Base-by-base conservation (phyloP, 805 yeast genomes). In the Yarrowia hollandica region DNA sequence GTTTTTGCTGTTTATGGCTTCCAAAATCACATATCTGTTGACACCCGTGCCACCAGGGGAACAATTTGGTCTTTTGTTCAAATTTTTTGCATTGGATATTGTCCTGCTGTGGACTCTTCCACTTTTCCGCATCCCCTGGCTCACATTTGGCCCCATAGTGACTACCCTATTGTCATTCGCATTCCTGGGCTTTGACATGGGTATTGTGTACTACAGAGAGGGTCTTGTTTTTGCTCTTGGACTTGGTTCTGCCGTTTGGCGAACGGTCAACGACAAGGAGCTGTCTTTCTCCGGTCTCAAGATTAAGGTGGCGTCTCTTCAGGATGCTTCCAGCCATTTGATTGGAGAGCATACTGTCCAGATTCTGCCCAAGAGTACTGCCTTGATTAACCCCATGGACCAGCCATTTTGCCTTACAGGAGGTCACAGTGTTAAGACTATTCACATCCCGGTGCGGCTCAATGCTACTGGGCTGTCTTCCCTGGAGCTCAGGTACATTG, bases 301-400 rank as follows among this genome's bases (percentile, higher is more conserved):
- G 23, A 70, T 71, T 23, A 64, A 68, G 41, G 56, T 66, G 10
- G 59, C 70, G 38, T 68, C 72, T 15, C 66, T 71, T 35, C 68
- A 71, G 11, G 74, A 74, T 50, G 62, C 79, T 4, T 65, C 81
- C 8, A 54, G 62, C 2, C 95, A 90, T 70, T 86, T 91, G 69
- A 86, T 82, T 66, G 99, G 99, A 41, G 83, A 83, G 39, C 88
- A 88, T 67, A 87, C 91, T 0, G 85, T 94, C 62, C 87, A 91
- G 67, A 87, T 88, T 62, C 75, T 94, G 31, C 98, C 99, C 0
- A 97, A 92, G 71, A 86, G 95, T 41, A 85, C 95, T 0, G 96
- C 95, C 4, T 76, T 78, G 66, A 73, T 94, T 65, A 90, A 91
- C 63, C 97, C 97, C 2, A 80, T 82, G 65, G 81, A 77, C 52